Percentiles rank a stretch among this genome's conserved stretches.
phyloP scores from a whole-genome alignment of 1,139 yeast species.

The Candida gigantensis region DNA sequence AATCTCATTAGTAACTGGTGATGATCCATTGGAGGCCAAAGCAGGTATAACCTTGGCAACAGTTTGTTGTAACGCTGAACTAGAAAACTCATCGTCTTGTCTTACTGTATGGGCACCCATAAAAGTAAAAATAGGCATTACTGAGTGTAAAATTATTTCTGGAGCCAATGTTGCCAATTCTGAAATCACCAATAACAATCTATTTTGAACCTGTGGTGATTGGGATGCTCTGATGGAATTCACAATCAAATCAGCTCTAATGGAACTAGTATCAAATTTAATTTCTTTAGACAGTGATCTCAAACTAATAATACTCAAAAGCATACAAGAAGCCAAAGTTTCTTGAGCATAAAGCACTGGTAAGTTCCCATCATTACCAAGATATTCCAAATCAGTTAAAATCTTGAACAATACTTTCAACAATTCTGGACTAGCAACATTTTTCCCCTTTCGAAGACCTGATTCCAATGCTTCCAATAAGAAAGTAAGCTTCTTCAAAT shows the following conservation, averaged over 20 bases:
- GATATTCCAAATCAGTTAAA: slow-evolving; percentile 80
- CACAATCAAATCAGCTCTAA: slow-evolving; percentile 88
- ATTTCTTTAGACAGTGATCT: slow-evolving; percentile 27
- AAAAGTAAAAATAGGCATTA: slow-evolving; percentile 97
- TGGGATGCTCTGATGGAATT: slow-evolving; percentile 85
- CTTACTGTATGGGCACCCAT: slow-evolving; percentile 98
- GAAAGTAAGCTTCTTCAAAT: slow-evolving; percentile 74
- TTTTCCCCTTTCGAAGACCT: slow-evolving; percentile 28
- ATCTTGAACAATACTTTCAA: slow-evolving; percentile 64
- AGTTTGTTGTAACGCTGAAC: slow-evolving; percentile 90
- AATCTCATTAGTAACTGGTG: slow-evolving; percentile 58
- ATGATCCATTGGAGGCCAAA: slow-evolving; percentile 61
- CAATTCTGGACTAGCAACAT: slow-evolving; percentile 47
- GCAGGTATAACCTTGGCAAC: slow-evolving; percentile 91
- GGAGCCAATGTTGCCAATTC: slow-evolving; percentile 87
- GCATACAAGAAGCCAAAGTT: slow-evolving; percentile 84
- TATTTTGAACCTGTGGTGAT: slow-evolving; percentile 94
- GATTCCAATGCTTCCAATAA: slow-evolving; percentile 77
- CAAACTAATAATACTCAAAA: slow-evolving; percentile 61
- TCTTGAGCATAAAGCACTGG: slow-evolving; percentile 93
- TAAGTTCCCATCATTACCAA: slow-evolving; percentile 87
- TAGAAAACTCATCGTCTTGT: slow-evolving; percentile 95
- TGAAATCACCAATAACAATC: slow-evolving; percentile 79
- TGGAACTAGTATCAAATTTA: slow-evolving; percentile 60
- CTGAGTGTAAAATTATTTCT: slow-evolving; percentile 89